These are phyloP conservation scores for Fusarium sp. DNA, from an alignment of 2,329 filamentous ascomycete genomes.

Conservation along the genomic window DNA sequence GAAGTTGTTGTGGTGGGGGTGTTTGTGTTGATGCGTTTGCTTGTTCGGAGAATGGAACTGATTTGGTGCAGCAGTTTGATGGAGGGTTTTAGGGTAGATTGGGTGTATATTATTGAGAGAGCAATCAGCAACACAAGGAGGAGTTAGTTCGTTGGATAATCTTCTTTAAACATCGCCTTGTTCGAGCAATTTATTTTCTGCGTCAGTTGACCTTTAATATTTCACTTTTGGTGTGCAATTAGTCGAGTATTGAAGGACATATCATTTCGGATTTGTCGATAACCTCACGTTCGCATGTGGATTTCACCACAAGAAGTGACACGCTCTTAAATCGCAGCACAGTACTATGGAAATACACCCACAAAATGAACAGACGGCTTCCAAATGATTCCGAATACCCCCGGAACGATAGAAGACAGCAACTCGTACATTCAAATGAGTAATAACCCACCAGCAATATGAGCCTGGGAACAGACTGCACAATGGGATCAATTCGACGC, in stretches of 20 bases:
- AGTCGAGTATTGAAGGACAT: accelerated
- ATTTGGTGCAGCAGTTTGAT: constrained; percentile 42
- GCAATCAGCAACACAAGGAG: not conserved
- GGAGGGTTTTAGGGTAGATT: not conserved
- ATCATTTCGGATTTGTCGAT: accelerated
- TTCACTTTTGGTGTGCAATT: accelerated
- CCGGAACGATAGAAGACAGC: no score
- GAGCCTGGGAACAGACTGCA: accelerated
- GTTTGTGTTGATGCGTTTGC: constrained; percentile 54
- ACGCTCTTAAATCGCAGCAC: no score
- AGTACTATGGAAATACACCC: accelerated
- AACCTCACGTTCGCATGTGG: accelerated
- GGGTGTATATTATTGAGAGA: not conserved
- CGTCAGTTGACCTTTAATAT: not conserved
- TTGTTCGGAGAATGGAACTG: constrained; percentile 51
- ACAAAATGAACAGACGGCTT: not conserved
- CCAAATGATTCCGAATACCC: accelerated
- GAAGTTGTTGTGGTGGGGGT: constrained; percentile 52
- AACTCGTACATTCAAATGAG: no score
- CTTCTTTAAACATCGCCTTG: accelerated
- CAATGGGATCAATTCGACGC: not conserved
- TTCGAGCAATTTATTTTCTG: accelerated
- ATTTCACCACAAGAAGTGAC: accelerated
- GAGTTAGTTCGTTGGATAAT: not conserved
- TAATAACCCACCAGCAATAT: accelerated